A percentile compares a stretch with the other conserved stretches of the same genome.
phyloP scores from a whole-genome alignment of 2,329 filamentous ascomycete genomes.

The Trichophyton rubrum region DNA sequence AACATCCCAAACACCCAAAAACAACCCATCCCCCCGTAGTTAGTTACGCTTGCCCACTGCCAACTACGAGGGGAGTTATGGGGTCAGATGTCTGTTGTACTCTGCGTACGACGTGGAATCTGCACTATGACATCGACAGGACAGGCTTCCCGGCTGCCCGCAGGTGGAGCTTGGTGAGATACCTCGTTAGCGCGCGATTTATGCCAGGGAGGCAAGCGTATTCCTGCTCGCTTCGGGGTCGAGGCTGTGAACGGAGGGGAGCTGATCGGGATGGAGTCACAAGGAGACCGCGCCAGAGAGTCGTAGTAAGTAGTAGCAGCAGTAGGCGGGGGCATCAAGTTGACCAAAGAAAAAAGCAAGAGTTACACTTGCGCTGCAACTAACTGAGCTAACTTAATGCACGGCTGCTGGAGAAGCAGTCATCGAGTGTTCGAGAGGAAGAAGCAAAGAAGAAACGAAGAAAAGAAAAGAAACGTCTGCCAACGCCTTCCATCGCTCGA shows the following conservation, averaged over 20 bases:
- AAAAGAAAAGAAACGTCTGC: background rate
- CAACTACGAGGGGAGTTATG: too few relatives aligned
- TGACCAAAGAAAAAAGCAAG: background rate
- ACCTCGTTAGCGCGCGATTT: background rate
- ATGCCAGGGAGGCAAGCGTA: background rate
- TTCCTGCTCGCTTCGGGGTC: too few relatives aligned
- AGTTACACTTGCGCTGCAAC: too few relatives aligned
- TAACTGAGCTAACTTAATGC: too few relatives aligned
- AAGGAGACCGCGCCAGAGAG: background rate
- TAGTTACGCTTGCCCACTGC: too few relatives aligned
- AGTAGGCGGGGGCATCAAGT: too few relatives aligned
- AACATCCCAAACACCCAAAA: background rate
- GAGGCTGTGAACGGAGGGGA: background rate
- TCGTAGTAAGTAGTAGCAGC: too few relatives aligned
- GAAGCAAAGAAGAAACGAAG: background rate
- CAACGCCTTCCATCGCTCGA: too few relatives aligned
- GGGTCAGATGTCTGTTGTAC: too few relatives aligned
- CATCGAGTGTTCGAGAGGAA: background rate
- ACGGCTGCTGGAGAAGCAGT: too few relatives aligned
- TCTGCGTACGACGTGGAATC: background rate
- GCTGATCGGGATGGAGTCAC: background rate
- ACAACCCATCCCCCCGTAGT: too few relatives aligned
- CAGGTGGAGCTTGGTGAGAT: background rate
- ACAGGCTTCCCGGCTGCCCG: background rate
- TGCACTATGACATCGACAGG: background rate